Base-by-base conservation (phyloP, 768 basidiomycete species). In the Solioccasus polychromus region DNA sequence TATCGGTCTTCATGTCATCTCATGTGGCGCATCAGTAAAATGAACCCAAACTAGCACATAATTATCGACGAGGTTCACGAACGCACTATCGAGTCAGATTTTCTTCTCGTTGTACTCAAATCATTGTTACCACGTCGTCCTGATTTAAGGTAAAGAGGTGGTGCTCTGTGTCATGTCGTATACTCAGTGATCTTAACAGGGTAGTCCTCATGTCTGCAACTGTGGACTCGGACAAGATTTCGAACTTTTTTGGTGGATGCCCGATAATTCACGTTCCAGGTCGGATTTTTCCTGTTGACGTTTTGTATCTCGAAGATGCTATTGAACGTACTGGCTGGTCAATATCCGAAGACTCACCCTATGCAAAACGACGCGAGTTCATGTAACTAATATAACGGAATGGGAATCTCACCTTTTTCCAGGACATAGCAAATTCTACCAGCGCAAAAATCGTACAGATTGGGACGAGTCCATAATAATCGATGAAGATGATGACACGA, bases 51-150 rank as follows among this genome's bases (percentile, higher is more conserved):
- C 15, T 42, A 92, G 90, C 93, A 96, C 59, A 83, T 99, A 61
- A 86, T 99, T 48, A 86, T 98, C 34, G 95, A 99, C 55, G 95
- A 99, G 83, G 91, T 96, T 37, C 95, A 99, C 58, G 95, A 99
- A 70, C 84, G 95, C 18, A 91, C 85, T 7, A 96, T 99, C 54
- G 95, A 99, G 61, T 94, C 92, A 0, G 95, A 98, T 65, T 99
- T 99, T 69, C 76, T 99, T 25, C 73, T 99, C 25, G 92, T 97
- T 53, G 91, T 97, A 5, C 74, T 99, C 42, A 92, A 91, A 66
- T 83, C 88, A 14, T 69, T 98, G 26, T 66, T 96, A 41, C 68
- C 75, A 44, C 79, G 85, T 51, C 77, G 90, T 20, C 77, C 83
- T 39, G 83, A 95, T 55, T 71, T 99, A n/a, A 94, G 89, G 92